These are phyloP conservation scores for Lasiosphaeria miniovina DNA, from an alignment of 495 filamentous ascomycete genomes.

Conservation along the genomic window DNA sequence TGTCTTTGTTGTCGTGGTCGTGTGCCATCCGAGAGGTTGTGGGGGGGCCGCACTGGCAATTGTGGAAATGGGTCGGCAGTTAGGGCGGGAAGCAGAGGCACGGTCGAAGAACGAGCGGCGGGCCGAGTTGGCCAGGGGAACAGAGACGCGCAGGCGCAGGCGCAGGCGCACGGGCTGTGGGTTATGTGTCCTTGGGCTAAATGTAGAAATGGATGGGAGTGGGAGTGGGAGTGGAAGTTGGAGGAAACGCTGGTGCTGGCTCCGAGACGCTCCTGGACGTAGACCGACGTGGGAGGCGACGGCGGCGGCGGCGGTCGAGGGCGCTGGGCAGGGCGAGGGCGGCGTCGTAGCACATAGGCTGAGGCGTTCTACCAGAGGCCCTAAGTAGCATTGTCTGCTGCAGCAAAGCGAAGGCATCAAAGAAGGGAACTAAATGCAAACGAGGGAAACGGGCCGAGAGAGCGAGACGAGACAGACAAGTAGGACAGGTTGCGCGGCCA, in stretches of 20 bases:
- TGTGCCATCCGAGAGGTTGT: background rate
- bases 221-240: slow-evolving; percentile 14
- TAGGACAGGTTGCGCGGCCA: background rate
- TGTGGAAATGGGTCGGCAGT: background rate
- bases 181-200: slow-evolving; percentile 17
- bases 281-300: background rate
- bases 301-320: background rate
- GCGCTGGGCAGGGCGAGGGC: background rate
- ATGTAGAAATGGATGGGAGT: slow-evolving; percentile 22
- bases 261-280: slow-evolving; percentile 14
- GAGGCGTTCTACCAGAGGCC: slow-evolving; percentile 4
- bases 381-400: slow-evolving; percentile 3
- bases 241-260: background rate
- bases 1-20: slow-evolving; percentile 1
- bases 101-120: background rate
- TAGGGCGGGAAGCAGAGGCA: background rate
- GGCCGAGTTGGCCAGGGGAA: too few relatives aligned
- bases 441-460: background rate
- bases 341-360: slow-evolving; percentile 1
- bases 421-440: background rate
- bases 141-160: too few relatives aligned
- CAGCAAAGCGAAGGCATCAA: slow-evolving; percentile 10
- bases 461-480: background rate
- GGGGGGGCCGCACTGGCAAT: background rate
- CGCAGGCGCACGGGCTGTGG: slow-evolving; percentile 2